A percentile compares a stretch with the other conserved stretches of the same genome.
Evolutionary conservation across 345 rosid genomes (phyloP).

Genomic region (Reutealis trisperma): DNA sequence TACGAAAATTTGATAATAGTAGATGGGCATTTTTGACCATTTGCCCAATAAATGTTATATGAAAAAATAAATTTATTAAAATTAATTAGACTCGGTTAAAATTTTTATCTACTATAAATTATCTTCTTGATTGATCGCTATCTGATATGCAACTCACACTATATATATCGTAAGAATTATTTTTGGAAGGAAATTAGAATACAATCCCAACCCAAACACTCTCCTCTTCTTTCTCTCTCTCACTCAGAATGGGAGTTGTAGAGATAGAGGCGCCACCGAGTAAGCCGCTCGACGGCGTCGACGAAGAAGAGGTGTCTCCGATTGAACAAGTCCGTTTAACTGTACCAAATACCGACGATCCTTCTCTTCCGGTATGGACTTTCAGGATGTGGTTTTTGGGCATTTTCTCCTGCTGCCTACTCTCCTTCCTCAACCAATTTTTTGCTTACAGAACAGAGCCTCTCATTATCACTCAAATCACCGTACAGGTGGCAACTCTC

Average conservation of each 20-base stretch:
- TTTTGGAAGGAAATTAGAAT: neutral
- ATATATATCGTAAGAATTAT: too few species aligned
- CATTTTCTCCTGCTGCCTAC: constrained; percentile 58
- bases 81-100: too few species aligned
- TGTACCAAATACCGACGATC: constrained; percentile 72
- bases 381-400: constrained; percentile 89
- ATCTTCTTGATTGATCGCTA: too few species aligned
- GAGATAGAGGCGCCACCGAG: constrained; percentile 7
- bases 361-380: constrained; percentile 77
- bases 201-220: neutral
- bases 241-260: neutral
- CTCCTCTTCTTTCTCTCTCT: neutral
- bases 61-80: too few species aligned
- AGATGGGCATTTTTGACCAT: too few species aligned
- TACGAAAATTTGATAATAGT: too few species aligned
- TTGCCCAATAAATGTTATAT: too few species aligned
- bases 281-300: constrained; percentile 13
- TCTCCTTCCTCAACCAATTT: constrained; percentile 30
- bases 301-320: constrained; percentile 50
- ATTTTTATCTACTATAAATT: too few species aligned
- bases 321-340: constrained; percentile 78
- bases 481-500: constrained; percentile 24
- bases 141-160: too few species aligned
- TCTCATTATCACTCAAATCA: constrained; percentile 53
- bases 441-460: constrained; percentile 28